Evolutionary conservation across 768 basidiomycete species (phyloP).

Genomic region (Trametes coccinea): DNA sequence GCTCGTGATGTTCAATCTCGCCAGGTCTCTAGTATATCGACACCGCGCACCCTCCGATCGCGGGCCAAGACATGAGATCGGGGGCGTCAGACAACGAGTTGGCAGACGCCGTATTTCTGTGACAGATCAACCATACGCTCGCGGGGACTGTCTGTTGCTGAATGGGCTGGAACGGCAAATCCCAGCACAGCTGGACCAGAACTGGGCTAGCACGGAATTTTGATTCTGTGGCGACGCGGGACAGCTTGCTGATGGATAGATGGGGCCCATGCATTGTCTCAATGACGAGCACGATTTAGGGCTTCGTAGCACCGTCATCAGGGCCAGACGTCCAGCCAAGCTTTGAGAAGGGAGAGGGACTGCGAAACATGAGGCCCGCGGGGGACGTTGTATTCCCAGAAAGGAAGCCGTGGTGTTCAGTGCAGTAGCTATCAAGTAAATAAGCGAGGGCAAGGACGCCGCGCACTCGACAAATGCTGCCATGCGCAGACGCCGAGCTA

Average conservation of each 20-base stretch:
- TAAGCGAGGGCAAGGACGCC: slow-evolving; percentile 1
- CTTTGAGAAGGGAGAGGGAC: background rate
- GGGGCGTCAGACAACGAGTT: background rate
- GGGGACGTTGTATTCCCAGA: slow-evolving; percentile 6
- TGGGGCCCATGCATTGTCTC: background rate
- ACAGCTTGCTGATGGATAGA: slow-evolving; percentile 18
- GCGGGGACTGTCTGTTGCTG: background rate
- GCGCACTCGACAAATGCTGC: slow-evolving; percentile 7
- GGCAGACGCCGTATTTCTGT: slow-evolving; percentile 2
- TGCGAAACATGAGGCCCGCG: background rate
- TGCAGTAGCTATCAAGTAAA: background rate
- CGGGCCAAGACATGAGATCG: background rate
- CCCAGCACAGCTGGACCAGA: slow-evolving; percentile 9
- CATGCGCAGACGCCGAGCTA: slow-evolving; percentile 4
- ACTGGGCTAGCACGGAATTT: slow-evolving; percentile 13
- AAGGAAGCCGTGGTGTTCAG: slow-evolving; percentile 17
- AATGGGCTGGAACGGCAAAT: slow-evolving; percentile 2
- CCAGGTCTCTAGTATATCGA: background rate
- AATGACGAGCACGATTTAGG: background rate
- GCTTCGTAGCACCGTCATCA: background rate
- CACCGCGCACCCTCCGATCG: slow-evolving; percentile 10
- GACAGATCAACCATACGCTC: slow-evolving; percentile 14
- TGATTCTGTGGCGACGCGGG: slow-evolving; percentile 18
- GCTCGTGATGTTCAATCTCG: too few species aligned
- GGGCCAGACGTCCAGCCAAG: background rate